These are phyloP conservation scores for Russula ochroleuca DNA, from an alignment of 768 basidiomycete genomes.

Conservation along the genomic window DNA sequence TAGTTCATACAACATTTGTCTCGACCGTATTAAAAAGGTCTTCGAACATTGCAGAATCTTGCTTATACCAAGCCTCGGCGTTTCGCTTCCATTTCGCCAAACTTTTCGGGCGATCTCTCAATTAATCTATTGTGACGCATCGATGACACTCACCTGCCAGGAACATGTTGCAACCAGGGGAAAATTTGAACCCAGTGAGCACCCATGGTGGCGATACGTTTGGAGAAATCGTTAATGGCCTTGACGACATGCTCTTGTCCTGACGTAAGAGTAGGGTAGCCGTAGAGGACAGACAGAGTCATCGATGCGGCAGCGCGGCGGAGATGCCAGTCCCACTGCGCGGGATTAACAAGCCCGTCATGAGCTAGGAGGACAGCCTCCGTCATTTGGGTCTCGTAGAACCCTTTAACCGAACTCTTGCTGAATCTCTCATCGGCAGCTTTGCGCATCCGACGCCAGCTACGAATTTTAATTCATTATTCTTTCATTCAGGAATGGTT, in stretches of 20 bases:
- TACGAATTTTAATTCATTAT: neutral
- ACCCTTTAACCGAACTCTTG: neutral
- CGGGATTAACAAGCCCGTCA: neutral
- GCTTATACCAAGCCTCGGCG: constrained; percentile 1
- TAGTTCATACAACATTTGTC: neutral
- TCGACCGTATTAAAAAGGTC: neutral
- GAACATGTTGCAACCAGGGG: neutral
- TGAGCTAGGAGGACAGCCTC: neutral
- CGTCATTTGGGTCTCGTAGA: neutral
- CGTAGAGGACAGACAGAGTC: neutral
- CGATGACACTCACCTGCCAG: neutral
- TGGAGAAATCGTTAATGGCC: neutral
- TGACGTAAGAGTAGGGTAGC: neutral
- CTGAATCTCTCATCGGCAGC: neutral
- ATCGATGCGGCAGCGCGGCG: neutral
- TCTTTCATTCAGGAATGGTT: too few relatives aligned
- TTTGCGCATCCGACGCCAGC: constrained; percentile 7
- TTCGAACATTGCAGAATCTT: constrained; percentile 9
- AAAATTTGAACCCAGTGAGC: neutral
- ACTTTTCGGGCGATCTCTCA: neutral
- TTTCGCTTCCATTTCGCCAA: constrained; percentile 16
- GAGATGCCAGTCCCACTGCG: neutral
- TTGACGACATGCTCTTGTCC: neutral
- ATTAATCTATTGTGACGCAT: neutral
- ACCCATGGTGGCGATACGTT: neutral